These are phyloP conservation scores for Daedaleopsis nitida DNA, from an alignment of 768 basidiomycete species.

Conservation along the genomic window DNA sequence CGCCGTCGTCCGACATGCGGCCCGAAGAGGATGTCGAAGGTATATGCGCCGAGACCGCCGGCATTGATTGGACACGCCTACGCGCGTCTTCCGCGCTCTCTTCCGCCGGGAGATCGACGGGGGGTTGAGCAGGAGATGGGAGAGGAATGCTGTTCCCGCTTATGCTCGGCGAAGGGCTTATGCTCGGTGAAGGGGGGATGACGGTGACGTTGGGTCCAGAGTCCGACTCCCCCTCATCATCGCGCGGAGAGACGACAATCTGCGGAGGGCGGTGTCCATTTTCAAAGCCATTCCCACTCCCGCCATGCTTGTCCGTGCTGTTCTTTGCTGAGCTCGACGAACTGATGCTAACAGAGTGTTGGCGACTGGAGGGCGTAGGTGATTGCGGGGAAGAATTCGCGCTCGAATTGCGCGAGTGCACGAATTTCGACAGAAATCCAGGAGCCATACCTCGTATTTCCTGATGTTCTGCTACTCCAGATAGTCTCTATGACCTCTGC, in stretches of 20 bases:
- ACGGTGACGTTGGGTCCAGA: conserved; percentile 34
- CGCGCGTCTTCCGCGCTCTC: conserved; percentile 6
- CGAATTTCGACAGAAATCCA: conserved; percentile 33
- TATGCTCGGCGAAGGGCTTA: conserved; percentile 32
- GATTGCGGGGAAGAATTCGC: conserved; percentile 20
- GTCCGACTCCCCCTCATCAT: conserved; percentile 13
- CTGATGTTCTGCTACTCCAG: neutral
- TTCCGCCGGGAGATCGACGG: conserved; percentile 1
- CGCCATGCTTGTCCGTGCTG: conserved; percentile 6
- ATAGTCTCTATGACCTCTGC: neutral
- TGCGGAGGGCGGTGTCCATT: neutral
- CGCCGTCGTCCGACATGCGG: conserved; percentile 22
- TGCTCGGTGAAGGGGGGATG: conserved; percentile 35
- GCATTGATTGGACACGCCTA: conserved; percentile 18
- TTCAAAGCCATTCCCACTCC: neutral
- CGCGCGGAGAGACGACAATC: neutral
- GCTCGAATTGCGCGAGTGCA: conserved; percentile 23
- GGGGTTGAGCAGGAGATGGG: conserved; percentile 1
- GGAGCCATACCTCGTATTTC: conserved; percentile 26
- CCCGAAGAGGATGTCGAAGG: conserved; percentile 7
- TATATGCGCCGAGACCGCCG: conserved; percentile 8
- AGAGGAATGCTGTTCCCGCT: conserved; percentile 20
- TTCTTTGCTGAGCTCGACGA: conserved; percentile 6
- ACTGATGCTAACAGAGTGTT: conserved; percentile 19
- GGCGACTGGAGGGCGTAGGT: conserved; percentile 11